phyloP scores from a whole-genome alignment of 2,329 filamentous ascomycete species.

The Sporothrix protearum region DNA sequence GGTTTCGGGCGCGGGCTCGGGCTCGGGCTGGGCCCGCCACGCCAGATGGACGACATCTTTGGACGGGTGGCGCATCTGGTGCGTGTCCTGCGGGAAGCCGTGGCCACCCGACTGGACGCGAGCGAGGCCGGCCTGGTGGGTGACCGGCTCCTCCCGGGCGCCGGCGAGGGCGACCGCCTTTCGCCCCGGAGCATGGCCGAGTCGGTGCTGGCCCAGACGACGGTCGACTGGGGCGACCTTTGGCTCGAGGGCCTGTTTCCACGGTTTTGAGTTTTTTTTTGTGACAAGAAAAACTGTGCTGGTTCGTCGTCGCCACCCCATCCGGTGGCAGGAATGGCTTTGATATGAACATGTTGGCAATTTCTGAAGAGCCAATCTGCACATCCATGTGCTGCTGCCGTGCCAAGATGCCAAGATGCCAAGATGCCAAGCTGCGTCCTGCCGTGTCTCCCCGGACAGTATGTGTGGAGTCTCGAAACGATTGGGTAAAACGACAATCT shows the following conservation, averaged over 20 bases:
- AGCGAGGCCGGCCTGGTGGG: not conserved
- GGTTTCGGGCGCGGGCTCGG: not conserved
- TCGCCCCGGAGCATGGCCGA: not conserved
- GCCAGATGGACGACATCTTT: not conserved
- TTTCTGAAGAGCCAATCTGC: no score
- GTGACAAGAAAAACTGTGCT: no score
- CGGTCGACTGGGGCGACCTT: not conserved
- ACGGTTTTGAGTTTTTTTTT: not conserved
- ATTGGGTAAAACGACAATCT: not conserved
- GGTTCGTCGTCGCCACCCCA: no score
- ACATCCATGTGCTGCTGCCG: not conserved
- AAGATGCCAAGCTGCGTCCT: not conserved
- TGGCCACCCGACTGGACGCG: not conserved
- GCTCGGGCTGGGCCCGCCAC: not conserved
- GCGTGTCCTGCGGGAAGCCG: not conserved
- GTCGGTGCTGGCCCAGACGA: conserved; percentile 4
- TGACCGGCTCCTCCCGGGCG: not conserved
- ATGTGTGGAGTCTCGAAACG: not conserved
- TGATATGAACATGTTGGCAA: no score
- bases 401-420: conserved; percentile 3
- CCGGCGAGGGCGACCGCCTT: not conserved
- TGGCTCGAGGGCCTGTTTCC: conserved; percentile 13
- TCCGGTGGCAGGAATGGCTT: no score
- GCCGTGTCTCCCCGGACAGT: not conserved
- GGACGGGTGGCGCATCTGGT: not conserved